These are phyloP conservation scores for Saprolegnia parasitica DNA, from an alignment of 352 stramenopile genomes.

Conservation along the genomic window DNA sequence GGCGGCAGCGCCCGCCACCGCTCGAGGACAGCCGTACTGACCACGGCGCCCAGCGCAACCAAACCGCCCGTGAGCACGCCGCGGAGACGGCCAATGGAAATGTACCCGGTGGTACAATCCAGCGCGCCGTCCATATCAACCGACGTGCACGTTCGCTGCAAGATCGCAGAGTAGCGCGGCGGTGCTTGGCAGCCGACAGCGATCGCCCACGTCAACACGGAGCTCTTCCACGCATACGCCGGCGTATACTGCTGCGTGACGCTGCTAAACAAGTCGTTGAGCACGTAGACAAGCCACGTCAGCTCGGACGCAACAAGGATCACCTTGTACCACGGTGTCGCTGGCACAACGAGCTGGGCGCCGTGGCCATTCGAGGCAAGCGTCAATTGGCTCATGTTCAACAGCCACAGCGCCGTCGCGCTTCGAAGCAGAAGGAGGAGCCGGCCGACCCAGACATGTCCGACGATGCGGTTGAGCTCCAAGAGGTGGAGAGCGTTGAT, in stretches of 20 bases:
- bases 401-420: background rate
- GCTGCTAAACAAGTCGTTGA: background rate
- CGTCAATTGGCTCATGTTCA: background rate
- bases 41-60: background rate
- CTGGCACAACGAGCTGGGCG: background rate
- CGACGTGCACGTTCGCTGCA: background rate
- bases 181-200: background rate
- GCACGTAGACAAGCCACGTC: constrained; percentile 16
- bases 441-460: constrained; percentile 18
- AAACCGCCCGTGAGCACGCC: background rate
- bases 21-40: background rate
- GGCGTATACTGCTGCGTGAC: constrained; percentile 13
- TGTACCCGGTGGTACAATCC: background rate
- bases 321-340: background rate
- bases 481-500: constrained; percentile 5
- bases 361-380: background rate
- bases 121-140: background rate
- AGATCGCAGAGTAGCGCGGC: background rate
- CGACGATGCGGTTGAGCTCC: constrained; percentile 12
- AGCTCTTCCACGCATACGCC: background rate
- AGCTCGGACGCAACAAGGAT: background rate
- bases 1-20: background rate
- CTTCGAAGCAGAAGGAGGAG: background rate
- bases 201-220: background rate
- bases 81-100: background rate